phyloP scores from a whole-genome alignment of 2,329 filamentous ascomycete species.

The Beauveria caledonica region DNA sequence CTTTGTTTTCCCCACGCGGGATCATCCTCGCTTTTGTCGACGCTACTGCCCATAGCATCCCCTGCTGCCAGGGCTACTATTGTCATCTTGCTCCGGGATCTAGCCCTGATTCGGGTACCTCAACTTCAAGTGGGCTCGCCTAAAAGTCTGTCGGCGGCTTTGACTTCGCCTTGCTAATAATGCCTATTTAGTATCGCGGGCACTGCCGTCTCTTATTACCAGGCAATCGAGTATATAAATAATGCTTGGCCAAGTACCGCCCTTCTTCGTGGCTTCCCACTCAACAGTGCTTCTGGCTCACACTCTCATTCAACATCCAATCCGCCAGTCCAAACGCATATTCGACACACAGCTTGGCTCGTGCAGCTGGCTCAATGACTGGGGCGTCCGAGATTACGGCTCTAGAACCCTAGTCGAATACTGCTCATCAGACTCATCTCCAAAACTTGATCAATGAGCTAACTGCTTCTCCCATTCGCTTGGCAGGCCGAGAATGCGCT shows the following conservation, averaged over 20 bases:
- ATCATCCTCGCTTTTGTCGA: neutral
- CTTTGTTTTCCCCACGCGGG: neutral
- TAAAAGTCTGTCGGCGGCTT: neutral
- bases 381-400: conserved; percentile 3
- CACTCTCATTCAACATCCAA: neutral
- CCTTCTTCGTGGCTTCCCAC: neutral
- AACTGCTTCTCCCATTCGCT: neutral
- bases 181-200: too few relatives aligned
- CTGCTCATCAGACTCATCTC: too few relatives aligned
- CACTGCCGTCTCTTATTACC: too few relatives aligned
- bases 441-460: neutral
- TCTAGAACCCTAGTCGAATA: neutral
- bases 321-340: neutral
- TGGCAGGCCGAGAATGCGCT: neutral
- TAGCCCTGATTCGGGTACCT: neutral
- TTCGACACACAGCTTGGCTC: neutral
- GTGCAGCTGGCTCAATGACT: neutral
- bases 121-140: neutral
- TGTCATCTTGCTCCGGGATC: neutral
- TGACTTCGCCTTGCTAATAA: neutral
- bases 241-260: too few relatives aligned
- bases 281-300: neutral
- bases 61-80: neutral
- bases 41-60: conserved; percentile 3
- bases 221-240: too few relatives aligned